These are phyloP conservation scores for Hypericum androsaemum DNA, from an alignment of 345 rosid genomes.

Conservation along the genomic window DNA sequence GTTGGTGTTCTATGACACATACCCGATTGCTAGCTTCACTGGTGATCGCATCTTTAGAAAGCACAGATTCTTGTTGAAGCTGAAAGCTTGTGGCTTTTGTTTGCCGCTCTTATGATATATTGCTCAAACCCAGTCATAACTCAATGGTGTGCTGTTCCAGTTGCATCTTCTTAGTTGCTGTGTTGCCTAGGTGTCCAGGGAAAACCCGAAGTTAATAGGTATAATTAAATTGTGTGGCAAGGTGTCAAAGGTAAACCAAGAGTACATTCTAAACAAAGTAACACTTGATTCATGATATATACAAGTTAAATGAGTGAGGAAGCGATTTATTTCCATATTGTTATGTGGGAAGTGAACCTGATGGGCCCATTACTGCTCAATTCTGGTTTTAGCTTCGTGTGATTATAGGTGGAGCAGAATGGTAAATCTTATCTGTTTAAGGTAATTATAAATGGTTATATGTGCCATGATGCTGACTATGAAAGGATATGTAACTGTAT, in stretches of 20 bases:
- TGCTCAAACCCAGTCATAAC: too few relatives aligned
- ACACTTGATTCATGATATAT: slow-evolving; percentile 3
- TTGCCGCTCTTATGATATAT: too few relatives aligned
- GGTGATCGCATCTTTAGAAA: too few relatives aligned
- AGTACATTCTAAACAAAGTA: neutral
- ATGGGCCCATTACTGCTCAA: slow-evolving; percentile 68
- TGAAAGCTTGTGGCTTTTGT: too few relatives aligned
- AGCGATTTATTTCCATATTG: slow-evolving; percentile 10
- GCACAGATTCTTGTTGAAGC: too few relatives aligned
- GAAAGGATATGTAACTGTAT: slow-evolving; percentile 25
- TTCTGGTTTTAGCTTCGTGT: slow-evolving; percentile 83
- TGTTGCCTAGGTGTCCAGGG: too few relatives aligned
- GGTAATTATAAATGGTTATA: slow-evolving; percentile 81
- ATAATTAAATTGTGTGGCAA: too few relatives aligned
- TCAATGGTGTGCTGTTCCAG: too few relatives aligned
- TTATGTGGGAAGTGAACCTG: slow-evolving; percentile 61
- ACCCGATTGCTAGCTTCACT: too few relatives aligned
- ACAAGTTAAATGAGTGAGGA: neutral
- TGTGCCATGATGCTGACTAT: slow-evolving; percentile 27
- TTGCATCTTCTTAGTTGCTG: too few relatives aligned
- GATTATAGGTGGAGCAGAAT: slow-evolving; percentile 84
- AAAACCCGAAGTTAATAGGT: too few relatives aligned
- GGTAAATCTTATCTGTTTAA: slow-evolving; percentile 70
- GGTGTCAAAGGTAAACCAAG: neutral
- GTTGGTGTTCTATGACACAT: too few relatives aligned